A percentile compares a stretch with the other conserved stretches of the same genome.
These are phyloP conservation scores for Fomitopsis betulina DNA, from an alignment of 1,284 basidiomycete genomes.

Conservation along the genomic window DNA sequence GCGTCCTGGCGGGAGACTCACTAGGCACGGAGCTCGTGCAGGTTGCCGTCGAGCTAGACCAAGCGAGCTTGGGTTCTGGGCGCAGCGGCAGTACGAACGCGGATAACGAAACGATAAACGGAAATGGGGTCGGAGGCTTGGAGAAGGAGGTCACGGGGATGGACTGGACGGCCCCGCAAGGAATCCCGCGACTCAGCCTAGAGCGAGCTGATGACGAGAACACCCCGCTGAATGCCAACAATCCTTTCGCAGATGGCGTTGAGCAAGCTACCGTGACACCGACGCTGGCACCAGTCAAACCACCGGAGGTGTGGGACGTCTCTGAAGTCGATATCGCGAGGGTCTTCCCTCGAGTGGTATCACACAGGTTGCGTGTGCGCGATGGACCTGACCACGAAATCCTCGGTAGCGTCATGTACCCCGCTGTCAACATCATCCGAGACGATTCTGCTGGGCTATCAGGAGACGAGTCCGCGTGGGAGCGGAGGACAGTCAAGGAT, in stretches of 20 bases:
- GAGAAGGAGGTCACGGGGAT: constrained; percentile 2
- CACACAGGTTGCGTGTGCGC: constrained; percentile 64
- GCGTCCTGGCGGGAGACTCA: constrained; percentile 55
- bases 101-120: constrained; percentile 3
- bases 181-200: not conserved
- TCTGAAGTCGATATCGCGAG: constrained; percentile 69
- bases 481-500: constrained; percentile 50
- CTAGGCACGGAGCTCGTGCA: constrained; percentile 21
- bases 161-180: not conserved
- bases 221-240: not conserved
- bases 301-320: constrained; percentile 44
- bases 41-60: constrained; percentile 10
- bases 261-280: not conserved
- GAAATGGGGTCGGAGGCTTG: not conserved
- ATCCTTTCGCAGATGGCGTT: not conserved
- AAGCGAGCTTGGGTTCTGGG: constrained; percentile 3
- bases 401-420: constrained; percentile 51
- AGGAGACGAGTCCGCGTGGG: constrained; percentile 17
- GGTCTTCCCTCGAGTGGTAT: constrained; percentile 63
- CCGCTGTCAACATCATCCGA: constrained; percentile 20
- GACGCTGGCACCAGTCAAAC: not conserved
- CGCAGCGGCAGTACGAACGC: not conserved
- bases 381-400: constrained; percentile 65
- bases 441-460: not conserved
- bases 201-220: not conserved